Evolutionary conservation across 352 stramenopile genomes (phyloP).

Genomic region (Pythium dissotocum): DNA sequence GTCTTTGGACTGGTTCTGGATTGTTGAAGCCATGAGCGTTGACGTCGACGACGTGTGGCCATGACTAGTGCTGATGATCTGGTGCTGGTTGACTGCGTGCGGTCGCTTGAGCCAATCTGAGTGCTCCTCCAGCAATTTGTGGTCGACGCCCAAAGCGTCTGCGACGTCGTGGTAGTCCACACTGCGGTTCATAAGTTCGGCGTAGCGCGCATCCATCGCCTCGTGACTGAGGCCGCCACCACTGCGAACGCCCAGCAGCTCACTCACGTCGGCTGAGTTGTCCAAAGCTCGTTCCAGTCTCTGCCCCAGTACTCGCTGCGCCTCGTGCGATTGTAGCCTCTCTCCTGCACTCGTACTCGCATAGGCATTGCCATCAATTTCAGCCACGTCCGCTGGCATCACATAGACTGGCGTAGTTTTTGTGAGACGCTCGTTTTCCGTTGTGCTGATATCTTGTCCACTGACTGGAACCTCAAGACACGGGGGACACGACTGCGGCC

Average conservation of each 20-base stretch:
- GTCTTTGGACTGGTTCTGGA: slow-evolving; percentile 59
- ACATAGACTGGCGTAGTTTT: slow-evolving; percentile 30
- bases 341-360: background rate
- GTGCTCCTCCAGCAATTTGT: slow-evolving; percentile 27
- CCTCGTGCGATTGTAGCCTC: background rate
- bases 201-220: slow-evolving; percentile 22
- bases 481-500: slow-evolving; percentile 21
- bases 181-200: slow-evolving; percentile 28
- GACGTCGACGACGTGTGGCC: background rate
- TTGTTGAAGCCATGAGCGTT: background rate
- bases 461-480: slow-evolving; percentile 45
- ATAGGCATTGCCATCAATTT: background rate
- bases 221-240: slow-evolving; percentile 3
- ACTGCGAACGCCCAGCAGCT: slow-evolving; percentile 11
- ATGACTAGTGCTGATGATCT: slow-evolving; percentile 2
- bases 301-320: background rate
- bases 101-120: slow-evolving; percentile 29
- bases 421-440: background rate
- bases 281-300: slow-evolving; percentile 23
- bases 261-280: slow-evolving; percentile 18
- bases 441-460: background rate
- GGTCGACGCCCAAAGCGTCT: slow-evolving; percentile 23
- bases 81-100: slow-evolving; percentile 28
- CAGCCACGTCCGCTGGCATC: slow-evolving; percentile 11
- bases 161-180: slow-evolving; percentile 29